A percentile compares a stretch with the other conserved stretches of the same genome.
phyloP scores from a whole-genome alignment of 2,329 filamentous ascomycete species.

The Pseudogymnoascus sp. region DNA sequence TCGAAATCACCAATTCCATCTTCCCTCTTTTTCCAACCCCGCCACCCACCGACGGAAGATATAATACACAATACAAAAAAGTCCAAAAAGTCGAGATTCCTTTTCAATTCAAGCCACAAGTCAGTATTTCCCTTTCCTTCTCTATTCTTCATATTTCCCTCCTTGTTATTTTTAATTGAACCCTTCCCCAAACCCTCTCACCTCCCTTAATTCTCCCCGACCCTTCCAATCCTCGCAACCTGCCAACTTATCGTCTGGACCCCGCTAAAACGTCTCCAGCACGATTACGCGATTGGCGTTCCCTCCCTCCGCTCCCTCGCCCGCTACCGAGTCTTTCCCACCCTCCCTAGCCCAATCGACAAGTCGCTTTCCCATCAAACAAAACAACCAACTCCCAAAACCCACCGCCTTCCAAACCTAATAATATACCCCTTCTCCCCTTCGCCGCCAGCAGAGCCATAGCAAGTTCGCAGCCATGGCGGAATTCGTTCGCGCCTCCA shows the following conservation, averaged over 20 bases:
- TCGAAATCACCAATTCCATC: not conserved
- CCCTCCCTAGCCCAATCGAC: slow-evolving; percentile 4
- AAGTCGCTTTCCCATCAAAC: slow-evolving; percentile 6
- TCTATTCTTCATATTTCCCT: too few species aligned
- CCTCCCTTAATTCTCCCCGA: not conserved
- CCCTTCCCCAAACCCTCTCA: not conserved
- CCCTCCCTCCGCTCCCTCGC: not conserved
- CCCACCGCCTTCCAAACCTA: not conserved
- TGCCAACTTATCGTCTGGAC: not conserved
- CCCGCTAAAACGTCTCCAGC: not conserved
- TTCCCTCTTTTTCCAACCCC: not conserved
- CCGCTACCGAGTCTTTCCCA: not conserved
- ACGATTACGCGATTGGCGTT: not conserved
- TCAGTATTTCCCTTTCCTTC: not conserved
- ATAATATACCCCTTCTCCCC: not conserved
- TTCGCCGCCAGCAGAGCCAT: not conserved
- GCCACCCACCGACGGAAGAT: not conserved
- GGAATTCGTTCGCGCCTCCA: slow-evolving; percentile 98
- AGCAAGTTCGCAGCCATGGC: slow-evolving; percentile 55
- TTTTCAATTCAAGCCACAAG: not conserved
- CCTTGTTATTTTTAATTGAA: too few species aligned
- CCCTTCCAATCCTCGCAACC: not conserved
- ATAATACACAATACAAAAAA: not conserved
- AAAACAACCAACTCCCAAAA: not conserved
- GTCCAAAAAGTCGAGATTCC: not conserved